Evolutionary conservation across 371 early-diverging fungal genomes (phyloP), one percentile per base, ranked within the genome.

Genomic region (Thermomucor indicae-seudaticae): DNA sequence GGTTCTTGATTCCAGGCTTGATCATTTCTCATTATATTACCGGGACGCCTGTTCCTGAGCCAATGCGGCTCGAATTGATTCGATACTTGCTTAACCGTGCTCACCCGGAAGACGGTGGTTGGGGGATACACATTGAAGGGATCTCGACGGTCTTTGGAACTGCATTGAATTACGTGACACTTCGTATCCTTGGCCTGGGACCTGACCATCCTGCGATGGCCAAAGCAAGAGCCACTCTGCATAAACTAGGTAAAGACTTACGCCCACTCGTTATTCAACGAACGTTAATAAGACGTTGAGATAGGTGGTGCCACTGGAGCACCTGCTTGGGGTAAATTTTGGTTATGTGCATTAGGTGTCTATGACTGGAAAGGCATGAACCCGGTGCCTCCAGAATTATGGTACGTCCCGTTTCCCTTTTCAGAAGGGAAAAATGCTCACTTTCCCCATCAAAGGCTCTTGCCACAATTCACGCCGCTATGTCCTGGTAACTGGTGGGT

Each of bases 321-420:
- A 14, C 93, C 98, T 34, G 85, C 95, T 38, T 98, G 98, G 98
- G 98, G 97, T 17, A 98, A 98, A 67, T 95, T 98, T 64, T 96
- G 96, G 93, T 81, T 98, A 20, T 58, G 89, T 20, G 82, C 85
- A 7, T 72, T 98, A 64, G 89, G 90, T 51, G 85, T 90, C 6
- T 98, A 98, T 70, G 93, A 95, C 30, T 98, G 92, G 88, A 85
- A 85, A 50, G 98, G 98, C 14, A 84, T 94, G 73, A 96, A 96
- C 55, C 95, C 97, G 32, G 77, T 98, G 23, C 95, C 95, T 2
- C 95, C 97, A 0, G 98, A 98, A 67, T 78, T 96, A 22, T 92
- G 91, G 95, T 84, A 67, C 45, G 45, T 34, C 7, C 8, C 16
- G 28, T 28, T 45, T 5, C 27, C 20, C 38, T 10, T 47, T 17